Base-by-base conservation (phyloP, 2,329 filamentous ascomycete genomes). In the Hymenoscyphus scutula region DNA sequence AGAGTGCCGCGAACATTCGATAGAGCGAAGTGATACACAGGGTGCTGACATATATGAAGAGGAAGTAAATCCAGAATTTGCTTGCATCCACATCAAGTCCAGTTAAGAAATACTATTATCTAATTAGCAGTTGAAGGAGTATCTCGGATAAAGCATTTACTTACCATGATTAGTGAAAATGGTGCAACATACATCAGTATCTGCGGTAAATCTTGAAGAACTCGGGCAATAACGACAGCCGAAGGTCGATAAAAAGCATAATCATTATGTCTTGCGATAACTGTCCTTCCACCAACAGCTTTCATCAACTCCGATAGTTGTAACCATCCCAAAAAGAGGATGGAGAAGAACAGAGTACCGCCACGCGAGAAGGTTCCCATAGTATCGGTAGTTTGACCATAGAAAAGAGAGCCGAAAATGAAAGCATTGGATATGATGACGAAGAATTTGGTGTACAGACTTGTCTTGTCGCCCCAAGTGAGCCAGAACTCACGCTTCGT, bases 361-460 rank as follows among this genome's bases (percentile, higher is more conserved):
- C 86, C 84, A 67, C 86, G 80, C 5, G 81, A 77, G 73, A 89
- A 90, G 13, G 85, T 83, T 38, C 87, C 87, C 48, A 77, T 79
- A 1, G 86, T 88, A 68, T 84, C 79, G 5, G 81, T 70, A 0
- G 83, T 77, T 71, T 87, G 80, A 13, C 85, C 90, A 70, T 92
- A 91, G 76, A 95, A 95, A 19, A 95, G 80, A 1, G 88, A 91
- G 1, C 90, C 89, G 60, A 93, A 87, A 65, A 96, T 90, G 17
- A 92, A 81, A 53, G 85, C 81, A 23, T 53, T 59, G n/a, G 45
- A 59, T 19, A 59, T 53, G 78, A 88, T 83, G 62, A 83, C 72
- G 6, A 73, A 65, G 37, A 69, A 62, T 1, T 60, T 68, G 34
- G 64, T 41, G 6, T 65, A 53, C 4, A 56, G 53, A 15, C 56